A percentile compares a stretch with the other conserved stretches of the same genome.
These are phyloP conservation scores for Leptodermis oblonga DNA, from an alignment of 257 asterid genomes.

Conservation along the genomic window DNA sequence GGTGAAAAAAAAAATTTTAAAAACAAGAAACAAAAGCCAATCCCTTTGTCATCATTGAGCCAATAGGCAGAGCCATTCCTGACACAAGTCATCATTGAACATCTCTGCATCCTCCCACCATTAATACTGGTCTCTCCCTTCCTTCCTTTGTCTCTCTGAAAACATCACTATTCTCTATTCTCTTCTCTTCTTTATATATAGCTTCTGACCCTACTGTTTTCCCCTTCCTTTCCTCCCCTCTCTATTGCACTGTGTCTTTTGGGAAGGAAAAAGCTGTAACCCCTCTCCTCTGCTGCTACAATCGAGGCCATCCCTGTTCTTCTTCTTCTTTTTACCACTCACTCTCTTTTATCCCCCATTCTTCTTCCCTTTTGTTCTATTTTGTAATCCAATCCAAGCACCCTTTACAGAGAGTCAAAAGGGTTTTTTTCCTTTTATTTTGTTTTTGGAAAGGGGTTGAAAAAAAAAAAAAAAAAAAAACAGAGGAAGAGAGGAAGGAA, in stretches of 20 bases:
- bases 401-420: slow-evolving; percentile 12
- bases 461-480: neutral
- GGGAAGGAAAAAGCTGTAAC: slow-evolving; percentile 51
- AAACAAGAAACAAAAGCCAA: slow-evolving; percentile 33
- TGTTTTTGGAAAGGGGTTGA: neutral
- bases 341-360: neutral
- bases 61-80: slow-evolving; percentile 50
- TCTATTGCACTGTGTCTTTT: slow-evolving; percentile 30
- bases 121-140: slow-evolving; percentile 10
- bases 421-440: no score
- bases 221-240: no score
- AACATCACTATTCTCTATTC: neutral
- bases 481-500: slow-evolving; percentile 3
- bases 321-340: slow-evolving; percentile 79
- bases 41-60: slow-evolving; percentile 81
- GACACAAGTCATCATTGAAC: slow-evolving; percentile 92
- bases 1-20: no score
- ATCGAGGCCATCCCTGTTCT: slow-evolving; percentile 53
- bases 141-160: neutral
- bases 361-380: slow-evolving; percentile 11
- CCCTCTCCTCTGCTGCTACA: slow-evolving; percentile 44
- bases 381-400: slow-evolving; percentile 7
- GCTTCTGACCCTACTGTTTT: slow-evolving; percentile 35
- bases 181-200: slow-evolving; percentile 7
- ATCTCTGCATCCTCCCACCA: slow-evolving; percentile 42